Evolutionary conservation across 352 stramenopile genomes (phyloP).

Genomic region (Globisporangium nodosum): DNA sequence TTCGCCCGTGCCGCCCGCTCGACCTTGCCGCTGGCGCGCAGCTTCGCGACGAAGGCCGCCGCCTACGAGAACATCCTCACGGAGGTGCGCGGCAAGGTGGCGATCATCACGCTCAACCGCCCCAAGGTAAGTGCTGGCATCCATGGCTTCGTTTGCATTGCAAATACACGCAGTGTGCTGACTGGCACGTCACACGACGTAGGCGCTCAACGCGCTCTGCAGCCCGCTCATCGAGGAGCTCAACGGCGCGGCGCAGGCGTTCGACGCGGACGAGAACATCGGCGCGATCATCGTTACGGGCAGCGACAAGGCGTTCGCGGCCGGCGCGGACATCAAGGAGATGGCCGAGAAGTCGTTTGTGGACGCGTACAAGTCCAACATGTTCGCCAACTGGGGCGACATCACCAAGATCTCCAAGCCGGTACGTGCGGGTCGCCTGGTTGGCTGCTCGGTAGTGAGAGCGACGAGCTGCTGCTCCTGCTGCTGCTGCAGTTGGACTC

Average conservation of each 20-base stretch:
- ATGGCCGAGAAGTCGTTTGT: slow-evolving; percentile 94
- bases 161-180: background rate
- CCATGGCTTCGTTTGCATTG: background rate
- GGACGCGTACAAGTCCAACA: slow-evolving; percentile 92
- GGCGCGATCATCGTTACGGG: slow-evolving; percentile 96
- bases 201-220: slow-evolving; percentile 96
- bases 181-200: background rate
- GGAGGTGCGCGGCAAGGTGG: slow-evolving; percentile 88
- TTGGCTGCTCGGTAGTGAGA: too few species aligned
- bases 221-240: slow-evolving; percentile 94
- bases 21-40: slow-evolving; percentile 27
- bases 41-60: slow-evolving; percentile 41
- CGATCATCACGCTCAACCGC: slow-evolving; percentile 94
- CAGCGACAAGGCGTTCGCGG: slow-evolving; percentile 95
- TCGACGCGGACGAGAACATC: slow-evolving; percentile 92
- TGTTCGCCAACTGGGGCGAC: slow-evolving; percentile 96
- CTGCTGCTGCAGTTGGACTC: too few species aligned
- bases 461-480: too few species aligned
- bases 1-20: slow-evolving; percentile 24
- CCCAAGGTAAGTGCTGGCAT: slow-evolving; percentile 67
- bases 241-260: slow-evolving; percentile 88
- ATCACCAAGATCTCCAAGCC: slow-evolving; percentile 94
- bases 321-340: slow-evolving; percentile 96
- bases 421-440: slow-evolving; percentile 25
- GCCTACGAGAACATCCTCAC: slow-evolving; percentile 86